Conservation (phyloP, 2,329 filamentous ascomycete species). For the Xylaria polymorpha region DNA sequence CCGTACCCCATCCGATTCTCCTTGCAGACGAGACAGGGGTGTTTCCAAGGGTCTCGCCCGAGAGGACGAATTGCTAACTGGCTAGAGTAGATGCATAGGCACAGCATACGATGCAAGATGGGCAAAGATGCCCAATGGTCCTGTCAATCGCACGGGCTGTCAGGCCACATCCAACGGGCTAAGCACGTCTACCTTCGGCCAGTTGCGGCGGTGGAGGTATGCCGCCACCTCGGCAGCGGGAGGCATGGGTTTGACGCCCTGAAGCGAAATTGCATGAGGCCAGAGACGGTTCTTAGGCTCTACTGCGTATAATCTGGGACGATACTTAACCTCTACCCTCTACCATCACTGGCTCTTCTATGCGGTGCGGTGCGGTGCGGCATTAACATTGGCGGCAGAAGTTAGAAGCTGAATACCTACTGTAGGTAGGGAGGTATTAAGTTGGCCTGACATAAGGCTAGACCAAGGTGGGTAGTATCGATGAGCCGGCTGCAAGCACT, state of each 20-base stretch:
- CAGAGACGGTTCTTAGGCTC: neutral
- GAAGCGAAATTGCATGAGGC: neutral
- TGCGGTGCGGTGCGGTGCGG: neutral
- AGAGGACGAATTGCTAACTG: constrained; percentile 17
- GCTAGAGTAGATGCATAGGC: constrained; percentile 24
- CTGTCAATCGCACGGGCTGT: constrained; percentile 27
- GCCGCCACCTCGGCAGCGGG: constrained; percentile 25
- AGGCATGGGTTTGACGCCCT: neutral
- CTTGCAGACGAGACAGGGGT: constrained; percentile 30
- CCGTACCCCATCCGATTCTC: constrained; percentile 29
- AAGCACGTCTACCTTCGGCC: constrained; percentile 38
- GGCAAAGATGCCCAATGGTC: constrained; percentile 33
- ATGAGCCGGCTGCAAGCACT: constrained; percentile 25
- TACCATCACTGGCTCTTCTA: neutral
- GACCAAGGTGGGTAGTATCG: neutral
- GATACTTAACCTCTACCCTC: neutral
- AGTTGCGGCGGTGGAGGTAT: constrained; percentile 32
- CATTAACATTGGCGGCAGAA: neutral
- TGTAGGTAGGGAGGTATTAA: neutral
- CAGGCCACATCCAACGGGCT: constrained; percentile 31
- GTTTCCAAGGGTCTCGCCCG: constrained; percentile 18
- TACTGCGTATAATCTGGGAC: neutral
- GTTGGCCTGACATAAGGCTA: neutral
- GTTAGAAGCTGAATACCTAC: neutral
- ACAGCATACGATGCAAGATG: constrained; percentile 19